Percentiles rank a stretch among this genome's conserved stretches.
Evolutionary conservation across 345 rosid genomes (phyloP).

Genomic region (Populus simonii): DNA sequence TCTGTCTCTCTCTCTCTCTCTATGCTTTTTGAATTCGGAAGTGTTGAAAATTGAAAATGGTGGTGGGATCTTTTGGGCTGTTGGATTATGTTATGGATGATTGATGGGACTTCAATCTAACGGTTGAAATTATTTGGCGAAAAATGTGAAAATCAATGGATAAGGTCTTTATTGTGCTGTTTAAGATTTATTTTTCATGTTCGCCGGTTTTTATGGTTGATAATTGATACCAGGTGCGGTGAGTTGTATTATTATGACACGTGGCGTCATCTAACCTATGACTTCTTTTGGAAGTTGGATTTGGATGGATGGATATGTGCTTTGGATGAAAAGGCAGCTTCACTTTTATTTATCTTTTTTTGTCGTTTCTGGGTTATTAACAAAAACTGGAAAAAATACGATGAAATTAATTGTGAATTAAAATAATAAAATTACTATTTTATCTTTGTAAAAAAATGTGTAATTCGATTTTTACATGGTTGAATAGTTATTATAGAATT

Average conservation of each 20-base stretch:
- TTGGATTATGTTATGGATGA: not conserved
- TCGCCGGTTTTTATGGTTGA: conserved; percentile 18
- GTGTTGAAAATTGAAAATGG: not conserved
- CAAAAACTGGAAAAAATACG: too few relatives aligned
- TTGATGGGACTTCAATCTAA: conserved; percentile 14
- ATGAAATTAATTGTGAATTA: too few relatives aligned
- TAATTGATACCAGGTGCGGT: conserved; percentile 3
- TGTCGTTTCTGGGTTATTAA: not conserved
- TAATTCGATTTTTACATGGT: too few relatives aligned
- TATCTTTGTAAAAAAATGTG: too few relatives aligned
- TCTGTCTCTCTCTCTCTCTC: too few relatives aligned
- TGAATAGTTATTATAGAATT: too few relatives aligned
- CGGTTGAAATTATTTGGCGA: not conserved
- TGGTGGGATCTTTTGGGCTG: not conserved
- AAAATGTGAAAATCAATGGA: conserved; percentile 20
- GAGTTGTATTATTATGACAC: conserved; percentile 5
- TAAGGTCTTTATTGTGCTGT: conserved; percentile 23
- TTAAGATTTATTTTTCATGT: not conserved
- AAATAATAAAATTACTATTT: too few relatives aligned
- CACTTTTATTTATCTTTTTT: not conserved
- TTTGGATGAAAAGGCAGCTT: conserved; percentile 15
- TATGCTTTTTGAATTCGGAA: not conserved
- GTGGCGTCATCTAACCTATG: conserved; percentile 16
- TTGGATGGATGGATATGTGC: conserved; percentile 14
- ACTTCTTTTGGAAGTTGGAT: not conserved